Base-by-base conservation (phyloP, 2,329 filamentous ascomycete genomes). In the Cladorrhinum sp. region DNA sequence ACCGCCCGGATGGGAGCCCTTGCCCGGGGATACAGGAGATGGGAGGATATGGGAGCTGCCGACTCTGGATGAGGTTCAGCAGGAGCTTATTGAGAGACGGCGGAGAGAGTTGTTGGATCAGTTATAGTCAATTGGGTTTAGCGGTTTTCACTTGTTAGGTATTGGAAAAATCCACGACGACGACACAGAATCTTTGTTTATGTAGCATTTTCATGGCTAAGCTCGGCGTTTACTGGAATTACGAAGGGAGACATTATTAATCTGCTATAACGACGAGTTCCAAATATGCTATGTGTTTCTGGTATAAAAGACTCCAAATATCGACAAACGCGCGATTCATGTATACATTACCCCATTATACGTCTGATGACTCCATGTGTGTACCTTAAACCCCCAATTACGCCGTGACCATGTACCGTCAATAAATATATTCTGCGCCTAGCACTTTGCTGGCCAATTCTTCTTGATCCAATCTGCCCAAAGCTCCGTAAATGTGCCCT, bases 21-120 rank as follows among this genome's bases (percentile, higher is more conserved):
- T 99, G 67, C 95, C 95, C 0, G 95, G 93, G 0, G 92, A 97
- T 75, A 79, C 80, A 2, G 93, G 92, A 1, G 92, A 96, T 73
- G 93, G 93, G 0, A 79, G 87, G 38, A 83, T 80, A 51, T 97
- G 93, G 93, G 85, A 85, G 64, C 75, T 98, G 69, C 95, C 95
- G 8, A 93, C 90, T 4, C 76, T 92, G 59, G 92, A 96, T 20
- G 91, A 98, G 73, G 93, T 98, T n/a, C 92, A 97, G 75, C 86
- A 93, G 71, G 95, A 98, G 75, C 78, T 99, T 67, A 83, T 99
- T 58, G 92, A 97, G 66, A 83, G 93, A 76, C 85, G 93, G 75
- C 86, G 91, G 73, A 84, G 88, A 75, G 91, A 88, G 73, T 77
- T 99, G 63, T 77, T 99, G 67, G 92, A 97, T 69, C 93, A 95